Conservation (phyloP, 1,284 basidiomycete genomes). For the Ustilago hordei region DNA sequence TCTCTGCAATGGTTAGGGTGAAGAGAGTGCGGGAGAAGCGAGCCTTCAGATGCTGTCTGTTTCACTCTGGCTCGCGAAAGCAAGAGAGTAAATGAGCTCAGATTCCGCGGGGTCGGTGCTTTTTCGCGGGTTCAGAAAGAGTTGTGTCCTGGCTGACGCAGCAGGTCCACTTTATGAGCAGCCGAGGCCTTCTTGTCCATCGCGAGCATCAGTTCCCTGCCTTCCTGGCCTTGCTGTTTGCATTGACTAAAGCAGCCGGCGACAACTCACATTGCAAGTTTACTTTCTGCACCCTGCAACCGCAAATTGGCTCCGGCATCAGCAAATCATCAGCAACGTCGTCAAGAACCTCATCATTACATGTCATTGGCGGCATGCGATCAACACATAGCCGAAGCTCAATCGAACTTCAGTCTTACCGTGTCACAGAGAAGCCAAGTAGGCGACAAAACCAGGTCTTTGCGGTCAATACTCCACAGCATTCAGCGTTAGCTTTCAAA, state of each 20-base stretch:
- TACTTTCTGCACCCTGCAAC: conserved; percentile 5
- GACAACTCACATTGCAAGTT: neutral
- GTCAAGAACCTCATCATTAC: neutral
- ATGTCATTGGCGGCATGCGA: conserved; percentile 8
- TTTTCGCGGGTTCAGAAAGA: conserved; percentile 4
- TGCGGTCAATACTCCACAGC: neutral
- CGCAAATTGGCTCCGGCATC: neutral
- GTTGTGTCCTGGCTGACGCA: neutral
- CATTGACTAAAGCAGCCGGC: neutral
- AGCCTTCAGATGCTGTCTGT: neutral
- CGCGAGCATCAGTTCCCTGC: conserved; percentile 1
- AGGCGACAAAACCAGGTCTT: neutral
- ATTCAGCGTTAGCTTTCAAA: too few species aligned
- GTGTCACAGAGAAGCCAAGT: neutral
- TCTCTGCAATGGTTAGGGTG: neutral
- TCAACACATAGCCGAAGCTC: conserved; percentile 5
- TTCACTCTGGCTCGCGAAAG: neutral
- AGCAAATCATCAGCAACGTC: neutral
- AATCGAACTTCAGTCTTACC: neutral
- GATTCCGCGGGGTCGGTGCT: conserved; percentile 1
- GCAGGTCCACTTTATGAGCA: conserved; percentile 1
- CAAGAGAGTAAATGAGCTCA: neutral
- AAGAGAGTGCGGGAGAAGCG: neutral
- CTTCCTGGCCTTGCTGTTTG: neutral
- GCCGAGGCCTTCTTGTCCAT: neutral